Percentiles rank a stretch among this genome's conserved stretches.
Evolutionary conservation across 106 monocot genomes (phyloP).

Genomic region (Dioscorea dumetorum): DNA sequence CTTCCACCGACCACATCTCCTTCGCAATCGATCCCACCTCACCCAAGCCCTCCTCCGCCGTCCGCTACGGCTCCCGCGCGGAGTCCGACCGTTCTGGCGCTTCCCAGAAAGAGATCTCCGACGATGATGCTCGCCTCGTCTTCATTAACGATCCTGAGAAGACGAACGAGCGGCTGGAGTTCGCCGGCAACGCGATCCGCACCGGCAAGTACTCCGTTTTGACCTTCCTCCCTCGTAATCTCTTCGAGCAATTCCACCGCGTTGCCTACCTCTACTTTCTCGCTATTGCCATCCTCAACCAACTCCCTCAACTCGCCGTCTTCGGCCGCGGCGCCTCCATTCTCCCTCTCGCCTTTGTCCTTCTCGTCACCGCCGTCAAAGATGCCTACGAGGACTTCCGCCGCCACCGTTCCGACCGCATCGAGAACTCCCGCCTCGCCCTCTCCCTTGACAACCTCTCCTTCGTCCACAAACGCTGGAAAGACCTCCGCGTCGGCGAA

Average conservation of each 20-base stretch:
- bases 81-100: conserved; percentile 35
- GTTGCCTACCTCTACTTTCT: conserved; percentile 96
- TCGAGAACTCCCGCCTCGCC: conserved; percentile 65
- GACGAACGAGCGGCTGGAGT: conserved; percentile 32
- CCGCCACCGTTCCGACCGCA: conserved; percentile 77
- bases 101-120: conserved; percentile 57
- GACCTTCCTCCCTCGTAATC: conserved; percentile 87
- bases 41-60: conserved; percentile 5
- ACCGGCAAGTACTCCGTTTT: conserved; percentile 86
- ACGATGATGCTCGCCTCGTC: conserved; percentile 74
- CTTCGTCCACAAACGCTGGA: conserved; percentile 60
- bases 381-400: conserved; percentile 90
- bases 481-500: conserved; percentile 60
- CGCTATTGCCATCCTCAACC: conserved; percentile 82
- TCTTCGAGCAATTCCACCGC: conserved; percentile 98
- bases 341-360: conserved; percentile 80
- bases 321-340: conserved; percentile 77
- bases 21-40: neutral
- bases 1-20: neutral
- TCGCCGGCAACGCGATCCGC: conserved; percentile 71
- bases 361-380: conserved; percentile 80
- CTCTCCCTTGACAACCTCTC: conserved; percentile 16
- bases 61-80: conserved; percentile 32
- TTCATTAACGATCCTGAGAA: conserved; percentile 36
- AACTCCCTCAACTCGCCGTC: conserved; percentile 89